phyloP scores from a whole-genome alignment of 345 rosid genomes.

The thale cress (Arabidopsis thaliana) region DNA sequence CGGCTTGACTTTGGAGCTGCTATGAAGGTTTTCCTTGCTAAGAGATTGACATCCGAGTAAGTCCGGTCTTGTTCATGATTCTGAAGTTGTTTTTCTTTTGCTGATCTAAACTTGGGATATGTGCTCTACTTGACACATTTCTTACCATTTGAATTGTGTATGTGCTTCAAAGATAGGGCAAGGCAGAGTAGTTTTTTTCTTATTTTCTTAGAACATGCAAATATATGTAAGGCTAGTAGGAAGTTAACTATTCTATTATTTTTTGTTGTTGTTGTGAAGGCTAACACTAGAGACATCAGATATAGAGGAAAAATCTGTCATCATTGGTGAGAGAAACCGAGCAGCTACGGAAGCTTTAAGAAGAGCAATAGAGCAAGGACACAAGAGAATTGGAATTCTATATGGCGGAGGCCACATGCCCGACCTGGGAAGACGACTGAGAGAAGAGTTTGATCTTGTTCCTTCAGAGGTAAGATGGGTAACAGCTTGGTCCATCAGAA shows the following conservation, averaged over 20 bases:
- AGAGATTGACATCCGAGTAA: slow-evolving; percentile 86
- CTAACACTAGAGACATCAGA: slow-evolving; percentile 75
- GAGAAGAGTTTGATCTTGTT: slow-evolving; percentile 74
- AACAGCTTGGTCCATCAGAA: slow-evolving; percentile 88
- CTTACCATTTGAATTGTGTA: not conserved
- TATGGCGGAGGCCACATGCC: slow-evolving; percentile 99
- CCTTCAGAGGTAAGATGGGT: slow-evolving; percentile 80
- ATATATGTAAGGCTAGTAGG: not conserved
- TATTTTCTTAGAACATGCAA: not conserved
- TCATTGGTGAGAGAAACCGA: slow-evolving; percentile 90
- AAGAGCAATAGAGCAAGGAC: slow-evolving; percentile 71
- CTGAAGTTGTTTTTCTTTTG: not conserved
- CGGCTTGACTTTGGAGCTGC: slow-evolving; percentile 87
- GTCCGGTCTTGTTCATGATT: slow-evolving; percentile 32
- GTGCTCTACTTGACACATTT: not conserved
- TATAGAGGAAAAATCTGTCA: slow-evolving; percentile 77
- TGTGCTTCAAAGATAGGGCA: slow-evolving; percentile 3
- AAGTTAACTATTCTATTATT: not conserved
- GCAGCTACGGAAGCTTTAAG: slow-evolving; percentile 72
- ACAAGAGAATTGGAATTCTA: slow-evolving; percentile 73
- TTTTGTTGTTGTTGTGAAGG: slow-evolving; percentile 49
- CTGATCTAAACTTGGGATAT: not conserved
- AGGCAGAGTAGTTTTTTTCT: not conserved
- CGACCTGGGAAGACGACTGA: slow-evolving; percentile 78
- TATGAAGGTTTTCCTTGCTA: slow-evolving; percentile 90